phyloP scores from a whole-genome alignment of 352 stramenopile species.

The Globisporangium mamillatum region DNA sequence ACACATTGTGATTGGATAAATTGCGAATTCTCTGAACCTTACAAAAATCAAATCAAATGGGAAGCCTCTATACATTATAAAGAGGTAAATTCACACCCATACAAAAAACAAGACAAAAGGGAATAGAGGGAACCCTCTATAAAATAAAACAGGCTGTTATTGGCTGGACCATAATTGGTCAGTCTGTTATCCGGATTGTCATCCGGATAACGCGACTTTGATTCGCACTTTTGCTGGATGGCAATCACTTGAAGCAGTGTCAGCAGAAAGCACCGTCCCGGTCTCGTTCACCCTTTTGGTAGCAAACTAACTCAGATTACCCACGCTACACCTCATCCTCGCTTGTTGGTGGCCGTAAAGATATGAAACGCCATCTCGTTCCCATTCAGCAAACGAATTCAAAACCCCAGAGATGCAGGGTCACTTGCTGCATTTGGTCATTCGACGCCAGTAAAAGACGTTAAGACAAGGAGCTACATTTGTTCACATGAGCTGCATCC shows the following conservation, averaged over 20 bases:
- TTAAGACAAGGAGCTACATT: neutral
- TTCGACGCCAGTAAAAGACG: neutral
- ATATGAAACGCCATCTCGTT: neutral
- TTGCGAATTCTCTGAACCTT: too few relatives aligned
- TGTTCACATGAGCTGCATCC: neutral
- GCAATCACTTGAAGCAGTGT: neutral
- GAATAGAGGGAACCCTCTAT: too few relatives aligned
- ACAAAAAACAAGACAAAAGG: too few relatives aligned
- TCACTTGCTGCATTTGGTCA: neutral
- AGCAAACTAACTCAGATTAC: too few relatives aligned
- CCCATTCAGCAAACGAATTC: neutral
- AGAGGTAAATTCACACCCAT: too few relatives aligned
- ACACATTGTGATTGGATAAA: neutral
- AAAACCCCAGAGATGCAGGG: neutral
- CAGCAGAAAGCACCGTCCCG: neutral
- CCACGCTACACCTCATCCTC: neutral
- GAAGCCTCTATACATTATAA: too few relatives aligned
- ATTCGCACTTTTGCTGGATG: neutral
- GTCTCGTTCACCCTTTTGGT: neutral
- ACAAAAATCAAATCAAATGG: too few relatives aligned
- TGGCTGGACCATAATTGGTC: neutral
- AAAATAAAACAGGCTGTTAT: too few relatives aligned
- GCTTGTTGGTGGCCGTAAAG: neutral
- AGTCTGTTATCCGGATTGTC: neutral
- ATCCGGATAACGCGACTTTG: neutral